Evolutionary conservation across 345 rosid species (phyloP), one percentile per base, ranked within the genome.

Genomic region (Lepidium africanum): DNA sequence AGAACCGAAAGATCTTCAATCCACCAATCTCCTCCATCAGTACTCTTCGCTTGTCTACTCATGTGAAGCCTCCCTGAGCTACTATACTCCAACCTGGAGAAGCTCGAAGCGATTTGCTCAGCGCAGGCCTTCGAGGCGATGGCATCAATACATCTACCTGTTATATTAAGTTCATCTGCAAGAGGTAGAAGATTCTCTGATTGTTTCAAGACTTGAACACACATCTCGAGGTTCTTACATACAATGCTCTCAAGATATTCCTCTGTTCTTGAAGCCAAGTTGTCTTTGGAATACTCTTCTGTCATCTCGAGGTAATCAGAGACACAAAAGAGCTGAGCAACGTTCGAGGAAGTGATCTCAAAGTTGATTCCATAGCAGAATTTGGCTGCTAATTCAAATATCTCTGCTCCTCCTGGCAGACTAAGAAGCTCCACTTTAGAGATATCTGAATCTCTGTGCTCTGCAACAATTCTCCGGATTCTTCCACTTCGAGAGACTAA

Each of bases 51-150:
- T 46, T 84, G 92, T 81, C 56, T 91, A 79, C 84, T 90, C 96
- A 88, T 93, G 75, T 90, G 97, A 58, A 93, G 96, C 75, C 98
- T 82, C 59, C 98, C 98, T 2, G 98, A 93, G 83, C 96, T 93
- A 78, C 97, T 93, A 58, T 93, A 93, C 86, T 90, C 97, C 45
- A 93, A 80, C 15, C 98, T 80, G 0, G 98, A 93, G 77, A 93
- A 93, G 77, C 98, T 93, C 2, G 96, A 93, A 35, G 97, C 97
- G 11, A 93, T 93, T 65, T 93, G 98, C 82, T 93, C 97, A 0
- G 82, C 82, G 36, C 97, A 93, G 3, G 98, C 91, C 78, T 87
- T 93, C 1, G 97, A 88, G 52, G 97, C 98, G 73, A 93, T 85
- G 8, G 98, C 85, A 52, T 93, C 98, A 7, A 90, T 86, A 70